Evolutionary conservation across 805 yeast species (phyloP), one percentile per base, ranked within the genome.

Genomic region (Lipomyces lipofer): DNA sequence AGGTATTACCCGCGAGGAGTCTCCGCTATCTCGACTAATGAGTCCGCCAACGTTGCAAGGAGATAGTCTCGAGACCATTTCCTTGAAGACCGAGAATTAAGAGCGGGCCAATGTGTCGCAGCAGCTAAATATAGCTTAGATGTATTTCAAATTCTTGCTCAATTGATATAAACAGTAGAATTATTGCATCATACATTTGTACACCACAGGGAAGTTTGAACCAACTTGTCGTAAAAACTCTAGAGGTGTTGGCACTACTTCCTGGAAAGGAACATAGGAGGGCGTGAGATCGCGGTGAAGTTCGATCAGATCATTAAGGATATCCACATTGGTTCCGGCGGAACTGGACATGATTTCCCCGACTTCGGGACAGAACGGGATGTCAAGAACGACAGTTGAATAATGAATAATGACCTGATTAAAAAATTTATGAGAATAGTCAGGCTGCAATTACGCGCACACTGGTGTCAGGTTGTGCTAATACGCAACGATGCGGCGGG

Each of bases 101-200:
- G 24, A 19, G 62, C 59, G 10, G 59, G 54, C 62, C 62, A 58
- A n/a, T 55, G 40, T 2, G 29, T 19, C 15, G 59, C 59, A 10
- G 55, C 53, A 21, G 47, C 59, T 49, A 17, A 13, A 13, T 5
- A n/a, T 33, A n/a, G 25, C 21, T 33, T 36, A 21, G 30, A 24
- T 17, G 19, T 21, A 8, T 19, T 17, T 17, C 30, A 25, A 9
- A 17, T 15, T 5, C 24, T 12, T 22, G 5, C 25, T 4, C 8
- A 10, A 6, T 8, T 15, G 42, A 45, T n/a, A 12, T 9, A 17
- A 27, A 3, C n/a, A 15, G 12, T 10, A 15, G 27, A 17, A 21
- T 22, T 28, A 9, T 17, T 27, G 27, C 15, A n/a, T 15, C 52
- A 1, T 32, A 57, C 62, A 60, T 17, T 32, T 38, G 36, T 55